Percentiles rank a stretch among this genome's conserved stretches.
These are phyloP conservation scores for Claviceps capensis DNA, from an alignment of 2,329 filamentous ascomycete species.

Conservation along the genomic window DNA sequence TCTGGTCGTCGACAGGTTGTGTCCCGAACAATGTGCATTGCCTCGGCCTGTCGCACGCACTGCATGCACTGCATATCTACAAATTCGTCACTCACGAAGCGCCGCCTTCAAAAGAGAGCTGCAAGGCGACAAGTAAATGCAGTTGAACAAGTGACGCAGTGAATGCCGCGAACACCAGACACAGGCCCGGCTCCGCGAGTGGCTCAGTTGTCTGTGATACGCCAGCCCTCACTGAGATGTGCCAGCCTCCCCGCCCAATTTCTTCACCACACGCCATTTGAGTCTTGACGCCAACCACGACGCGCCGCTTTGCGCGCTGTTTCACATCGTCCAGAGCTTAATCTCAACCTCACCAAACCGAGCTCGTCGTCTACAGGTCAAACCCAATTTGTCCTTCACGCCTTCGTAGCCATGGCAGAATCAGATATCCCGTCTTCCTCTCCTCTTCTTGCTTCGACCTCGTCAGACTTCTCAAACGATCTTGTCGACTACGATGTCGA, in stretches of 20 bases:
- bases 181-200: no score
- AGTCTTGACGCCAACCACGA: background rate
- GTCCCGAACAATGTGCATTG: background rate
- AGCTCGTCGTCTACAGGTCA: background rate
- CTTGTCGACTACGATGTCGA: slow-evolving; percentile 20
- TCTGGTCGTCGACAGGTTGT: background rate
- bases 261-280: background rate
- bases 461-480: slow-evolving; percentile 1
- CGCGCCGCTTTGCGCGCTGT: slow-evolving; percentile 1
- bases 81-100: background rate
- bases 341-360: background rate
- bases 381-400: background rate
- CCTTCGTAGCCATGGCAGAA: slow-evolving; percentile 6
- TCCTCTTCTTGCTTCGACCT: slow-evolving; percentile 1
- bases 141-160: background rate
- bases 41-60: background rate
- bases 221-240: background rate
- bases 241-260: background rate
- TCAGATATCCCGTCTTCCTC: background rate
- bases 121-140: background rate
- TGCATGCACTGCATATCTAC: background rate
- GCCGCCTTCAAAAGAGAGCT: background rate
- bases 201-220: background rate
- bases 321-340: background rate
- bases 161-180: no score